Evolutionary conservation across 208 protist genomes (phyloP), one percentile per base, ranked within the genome.

Genomic region (Lotmaria passim): DNA sequence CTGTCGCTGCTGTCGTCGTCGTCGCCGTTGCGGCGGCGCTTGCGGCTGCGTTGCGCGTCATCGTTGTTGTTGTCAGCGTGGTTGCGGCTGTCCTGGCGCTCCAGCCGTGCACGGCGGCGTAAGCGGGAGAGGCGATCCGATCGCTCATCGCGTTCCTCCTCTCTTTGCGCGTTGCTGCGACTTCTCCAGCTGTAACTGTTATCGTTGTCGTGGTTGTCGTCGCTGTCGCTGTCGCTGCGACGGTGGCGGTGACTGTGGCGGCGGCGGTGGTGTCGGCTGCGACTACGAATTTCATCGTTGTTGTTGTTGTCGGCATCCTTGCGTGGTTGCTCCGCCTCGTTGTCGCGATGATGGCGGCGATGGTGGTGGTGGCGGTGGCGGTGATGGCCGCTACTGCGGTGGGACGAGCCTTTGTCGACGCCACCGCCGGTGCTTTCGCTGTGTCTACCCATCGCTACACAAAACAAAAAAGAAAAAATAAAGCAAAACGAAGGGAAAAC

Each of bases 361-460:
- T 51, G 15, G 23, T 51, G 47, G 39, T 31, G 15, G 51, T 41
- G 11, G 28, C n/a, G 51, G 55, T 55, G 56, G 30, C 50, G 38
- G 17, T 12, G 57, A 17, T 30, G 60, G 23, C 43, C 24, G 34
- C 62, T 33, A 19, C 63, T 36, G 48, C 69, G 60, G 52, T 62
- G 60, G 41, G 34, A 26, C 10, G 28, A 19, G 10, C 44, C 56
- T 7, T 38, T 33, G 10, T 23, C 51, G 26, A 24, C 69, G 10
- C 48, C 52, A 3, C 36, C n/a, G 17, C 63, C 34, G 41, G n/a
- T n/a, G n/a, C 63, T 66, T 24, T 77, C 71, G 44, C 38, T 66
- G 31, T 41, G 53, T 15, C 34, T 46, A 21, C 69, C 52, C 69
- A 74, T 74, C 19, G 21, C 8, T 2, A 51, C 15, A 52, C 23